Evolutionary conservation across 305 asterid species (phyloP).

Genomic region (Fraxinus paxiana): DNA sequence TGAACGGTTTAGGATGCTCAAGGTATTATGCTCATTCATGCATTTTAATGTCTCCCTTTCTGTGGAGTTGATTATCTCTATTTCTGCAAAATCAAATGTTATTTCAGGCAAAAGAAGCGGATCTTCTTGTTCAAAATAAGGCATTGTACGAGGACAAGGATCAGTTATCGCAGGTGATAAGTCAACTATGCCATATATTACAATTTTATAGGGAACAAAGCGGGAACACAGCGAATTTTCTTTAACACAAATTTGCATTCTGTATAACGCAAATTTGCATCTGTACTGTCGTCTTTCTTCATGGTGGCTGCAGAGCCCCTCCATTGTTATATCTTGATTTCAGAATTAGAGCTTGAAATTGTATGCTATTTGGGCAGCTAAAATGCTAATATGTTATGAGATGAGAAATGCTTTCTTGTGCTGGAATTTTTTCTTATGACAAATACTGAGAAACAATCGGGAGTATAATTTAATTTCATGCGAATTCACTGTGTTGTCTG

Average conservation of each 20-base stretch:
- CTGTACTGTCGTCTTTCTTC: neutral
- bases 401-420: neutral
- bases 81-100: constrained; percentile 16
- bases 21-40: constrained; percentile 57
- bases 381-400: neutral
- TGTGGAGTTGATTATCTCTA: constrained; percentile 4
- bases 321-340: neutral
- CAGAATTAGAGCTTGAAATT: neutral
- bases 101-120: constrained; percentile 90
- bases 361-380: neutral
- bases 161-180: constrained; percentile 82
- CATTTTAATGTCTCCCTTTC: constrained; percentile 27
- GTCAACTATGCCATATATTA: constrained; percentile 12
- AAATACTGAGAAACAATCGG: neutral
- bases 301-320: neutral
- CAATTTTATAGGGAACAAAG: neutral
- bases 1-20: constrained; percentile 90
- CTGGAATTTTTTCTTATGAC: neutral
- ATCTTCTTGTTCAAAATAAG: constrained; percentile 66
- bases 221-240: neutral
- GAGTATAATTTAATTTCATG: neutral
- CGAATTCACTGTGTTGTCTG: neutral
- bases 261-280: too few relatives aligned
- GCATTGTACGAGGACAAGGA: constrained; percentile 84
- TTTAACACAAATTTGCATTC: neutral